Percentiles rank a stretch among this genome's conserved stretches.
phyloP scores from a whole-genome alignment of 1,139 yeast species.

The Lodderomyces pseudojiufengensis region DNA sequence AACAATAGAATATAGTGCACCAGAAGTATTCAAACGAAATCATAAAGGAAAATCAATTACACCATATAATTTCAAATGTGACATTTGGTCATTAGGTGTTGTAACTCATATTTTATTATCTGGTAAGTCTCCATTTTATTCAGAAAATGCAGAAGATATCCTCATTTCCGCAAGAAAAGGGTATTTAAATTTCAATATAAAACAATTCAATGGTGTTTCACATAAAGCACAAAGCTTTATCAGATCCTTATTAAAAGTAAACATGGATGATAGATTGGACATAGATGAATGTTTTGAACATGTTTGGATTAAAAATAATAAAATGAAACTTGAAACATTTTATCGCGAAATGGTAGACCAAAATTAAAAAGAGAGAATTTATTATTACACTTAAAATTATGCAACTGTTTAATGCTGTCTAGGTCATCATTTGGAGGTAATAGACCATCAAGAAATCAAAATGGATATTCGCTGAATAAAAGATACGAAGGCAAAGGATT shows the following conservation, averaged over 20 bases:
- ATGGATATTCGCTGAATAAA: conserved; percentile 2
- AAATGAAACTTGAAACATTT: conserved; percentile 14
- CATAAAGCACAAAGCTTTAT: conserved; percentile 44
- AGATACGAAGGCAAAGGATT: conserved; percentile 1
- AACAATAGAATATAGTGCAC: conserved; percentile 67
- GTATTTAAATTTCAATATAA: conserved; percentile 31
- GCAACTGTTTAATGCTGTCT: conserved; percentile 1
- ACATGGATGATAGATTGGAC: conserved; percentile 32
- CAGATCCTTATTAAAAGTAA: conserved; percentile 31
- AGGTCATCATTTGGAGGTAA: conserved; percentile 9
- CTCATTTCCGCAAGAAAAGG: conserved; percentile 40
- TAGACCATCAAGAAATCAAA: conserved; percentile 4
- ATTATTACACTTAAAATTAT: no score
- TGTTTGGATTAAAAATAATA: conserved; percentile 38
- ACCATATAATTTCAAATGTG: conserved; percentile 57
- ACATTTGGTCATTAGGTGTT: conserved; percentile 66
- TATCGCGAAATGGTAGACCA: conserved; percentile 13
- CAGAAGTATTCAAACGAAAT: conserved; percentile 36
- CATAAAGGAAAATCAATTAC: conserved; percentile 1
- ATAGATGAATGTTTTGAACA: conserved; percentile 32
- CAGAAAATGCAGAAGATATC: conserved; percentile 34
- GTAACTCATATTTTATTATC: conserved; percentile 52
- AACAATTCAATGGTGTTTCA: conserved; percentile 41
- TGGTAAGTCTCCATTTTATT: conserved; percentile 62
- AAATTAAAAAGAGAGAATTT: conserved; percentile 4